Conservation (phyloP, 2,329 filamentous ascomycete genomes). For the Exophiala viscosa region DNA sequence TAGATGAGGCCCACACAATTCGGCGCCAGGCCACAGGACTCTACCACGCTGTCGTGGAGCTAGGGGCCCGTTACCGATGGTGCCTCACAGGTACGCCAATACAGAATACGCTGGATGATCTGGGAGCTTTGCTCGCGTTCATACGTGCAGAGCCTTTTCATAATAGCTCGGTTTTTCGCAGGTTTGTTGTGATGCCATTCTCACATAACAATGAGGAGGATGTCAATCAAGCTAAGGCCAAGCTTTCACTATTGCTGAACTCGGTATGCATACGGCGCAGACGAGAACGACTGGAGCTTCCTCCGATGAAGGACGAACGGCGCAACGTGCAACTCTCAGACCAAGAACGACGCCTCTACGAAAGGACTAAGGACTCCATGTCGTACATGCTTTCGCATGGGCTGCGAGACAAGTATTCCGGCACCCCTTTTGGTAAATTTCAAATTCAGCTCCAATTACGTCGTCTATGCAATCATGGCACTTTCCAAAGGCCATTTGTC, state of each 20-base stretch:
- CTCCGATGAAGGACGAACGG: too few species aligned
- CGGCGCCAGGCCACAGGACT: slow-evolving; percentile 47
- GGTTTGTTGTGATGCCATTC: slow-evolving; percentile 44
- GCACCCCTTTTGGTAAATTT: slow-evolving; percentile 44
- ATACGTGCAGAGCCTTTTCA: slow-evolving; percentile 44
- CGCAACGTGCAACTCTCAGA: too few species aligned
- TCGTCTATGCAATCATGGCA: slow-evolving; percentile 51
- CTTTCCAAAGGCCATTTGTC: slow-evolving; percentile 35
- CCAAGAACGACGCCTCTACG: background rate
- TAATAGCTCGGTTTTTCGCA: slow-evolving; percentile 41
- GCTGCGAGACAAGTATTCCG: slow-evolving; percentile 31
- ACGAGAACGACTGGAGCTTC: too few species aligned
- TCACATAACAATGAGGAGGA: too few species aligned
- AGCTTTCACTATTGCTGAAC: slow-evolving; percentile 33
- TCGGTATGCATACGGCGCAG: slow-evolving; percentile 28
- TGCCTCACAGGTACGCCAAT: slow-evolving; percentile 54
- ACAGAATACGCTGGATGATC: slow-evolving; percentile 52
- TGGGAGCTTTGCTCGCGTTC: slow-evolving; percentile 51
- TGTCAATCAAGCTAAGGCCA: slow-evolving; percentile 24
- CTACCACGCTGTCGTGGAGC: slow-evolving; percentile 40
- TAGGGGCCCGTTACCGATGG: slow-evolving; percentile 49
- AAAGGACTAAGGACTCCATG: slow-evolving; percentile 37
- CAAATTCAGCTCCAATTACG: slow-evolving; percentile 47
- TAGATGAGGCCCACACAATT: slow-evolving; percentile 53
- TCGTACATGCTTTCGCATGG: slow-evolving; percentile 38